Evolutionary conservation across 2,329 filamentous ascomycete species (phyloP), one percentile per base, ranked within the genome.

Genomic region (Xylaria multiplex): DNA sequence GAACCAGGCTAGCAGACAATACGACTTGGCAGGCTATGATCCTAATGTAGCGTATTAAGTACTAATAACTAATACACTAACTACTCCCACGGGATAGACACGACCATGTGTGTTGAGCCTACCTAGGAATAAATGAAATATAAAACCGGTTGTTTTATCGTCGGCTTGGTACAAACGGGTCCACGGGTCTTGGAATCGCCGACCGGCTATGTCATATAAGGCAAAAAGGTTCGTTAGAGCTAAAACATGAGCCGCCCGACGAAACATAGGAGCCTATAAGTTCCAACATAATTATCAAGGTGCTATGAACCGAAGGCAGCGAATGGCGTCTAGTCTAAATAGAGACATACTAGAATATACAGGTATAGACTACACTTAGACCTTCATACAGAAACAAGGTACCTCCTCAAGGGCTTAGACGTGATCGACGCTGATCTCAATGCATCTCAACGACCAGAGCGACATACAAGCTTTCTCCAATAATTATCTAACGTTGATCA

Each of bases 141-240:
- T 19, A 49, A 27, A 55, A 55, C 52, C 3, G 55, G n/a, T 35
- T 24, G n/a, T 30, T 55, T 37, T 48, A 27, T 27, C 3, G 42
- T 48, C 24, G 16, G 49, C 40, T 11, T 42, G 11, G 42, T 13
- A 13, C 42, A 37, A 40, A 53, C 40, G 32, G 50, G 32, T 37
- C 57, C 32, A 62, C 58, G 58, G 63, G 53, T 58, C 58, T 57
- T 58, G 13, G 40, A 58, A 54, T 27, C 40, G 52, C 59, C 63
- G 59, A 27, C 46, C 54, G 43, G 43, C 53, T 43, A 16, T 13
- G 35, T 27, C 19, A 9, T 55, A 13, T 27, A 35, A 46, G 16
- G 40, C 27, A 45, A 22, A 40, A 27, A 14, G 11, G 45, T 40
- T 62, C 45, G 11, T 9, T 42, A 16, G 53, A 54, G 53, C 63